Base-by-base conservation (phyloP, 352 stramenopile genomes). In the Phytophthora fragariae region DNA sequence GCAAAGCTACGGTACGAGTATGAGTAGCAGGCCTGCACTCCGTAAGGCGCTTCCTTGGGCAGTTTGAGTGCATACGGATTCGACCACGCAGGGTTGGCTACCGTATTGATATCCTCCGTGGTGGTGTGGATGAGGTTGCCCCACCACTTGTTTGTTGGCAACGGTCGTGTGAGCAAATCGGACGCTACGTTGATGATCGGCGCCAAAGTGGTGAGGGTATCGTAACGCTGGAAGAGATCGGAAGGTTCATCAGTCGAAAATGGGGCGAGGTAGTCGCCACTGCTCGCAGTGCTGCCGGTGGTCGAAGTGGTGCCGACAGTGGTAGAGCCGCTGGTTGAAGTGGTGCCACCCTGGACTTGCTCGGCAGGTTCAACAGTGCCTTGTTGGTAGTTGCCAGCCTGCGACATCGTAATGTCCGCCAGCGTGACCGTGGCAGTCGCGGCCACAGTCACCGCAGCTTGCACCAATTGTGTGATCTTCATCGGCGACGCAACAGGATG, bases 61-160 rank as follows among this genome's bases (percentile, higher is more conserved):
- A 92, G 49, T 63, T 88, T 89, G 68, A 95, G 60, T 2, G 88
- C 85, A 65, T 92, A 95, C 56, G 88, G 86, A 77, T 93, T 93
- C 8, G 84, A 81, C 83, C 85, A 95, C 11, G 79, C 86, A 1
- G 85, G 86, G 57, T 89, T 82, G 21, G 83, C 76, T 29, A 86
- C 72, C 0, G 85, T 81, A 50, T 81, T 60, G 41, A 85, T 74
- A 31, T 79, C 76, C 50, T 80, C 74, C n/a, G 50, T 69, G 15
- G 75, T 85, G 39, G 79, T 84, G 75, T 89, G 77, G 62, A 95
- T 91, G 55, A 93, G 75, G 72, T 94, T 95, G 10, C 83, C 86
- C 88, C 88, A 95, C 88, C 88, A 95, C 60, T 92, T 89, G 81
- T 95, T 95, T 15, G 86, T 95, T 58, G 88, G 88, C n/a, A 95